Percentiles rank a stretch among this genome's conserved stretches.
phyloP scores from a whole-genome alignment of 202 grass and related monocot genomes.

The Schoenoplectus tabernaemontani region DNA sequence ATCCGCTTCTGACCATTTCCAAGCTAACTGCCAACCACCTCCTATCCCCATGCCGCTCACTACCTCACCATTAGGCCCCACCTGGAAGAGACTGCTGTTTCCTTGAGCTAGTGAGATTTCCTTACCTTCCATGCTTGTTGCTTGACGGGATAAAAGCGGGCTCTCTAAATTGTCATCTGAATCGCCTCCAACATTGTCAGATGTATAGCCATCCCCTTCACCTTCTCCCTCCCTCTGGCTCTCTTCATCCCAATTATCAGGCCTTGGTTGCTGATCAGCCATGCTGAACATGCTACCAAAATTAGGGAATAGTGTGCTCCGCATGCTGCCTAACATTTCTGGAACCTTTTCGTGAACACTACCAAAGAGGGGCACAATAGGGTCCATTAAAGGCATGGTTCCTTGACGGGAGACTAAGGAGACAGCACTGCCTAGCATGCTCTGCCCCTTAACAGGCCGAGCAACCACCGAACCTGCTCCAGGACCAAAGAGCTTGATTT shows the following conservation, averaged over 20 bases:
- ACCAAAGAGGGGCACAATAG: constrained; percentile 75
- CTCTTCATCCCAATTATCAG: constrained; percentile 67
- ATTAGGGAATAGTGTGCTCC: constrained; percentile 86
- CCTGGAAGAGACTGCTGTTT: constrained; percentile 45
- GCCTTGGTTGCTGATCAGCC: constrained; percentile 55
- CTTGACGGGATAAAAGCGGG: constrained; percentile 79
- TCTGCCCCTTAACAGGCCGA: constrained; percentile 57
- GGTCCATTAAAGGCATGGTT: constrained; percentile 69
- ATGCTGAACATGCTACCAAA: constrained; percentile 94
- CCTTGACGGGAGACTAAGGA: constrained; percentile 54
- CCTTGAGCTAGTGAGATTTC: constrained; percentile 62
- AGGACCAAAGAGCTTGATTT: constrained; percentile 68
- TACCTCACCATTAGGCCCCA: constrained; percentile 47
- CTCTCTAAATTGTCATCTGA: constrained; percentile 73
- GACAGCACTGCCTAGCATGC: constrained; percentile 60
- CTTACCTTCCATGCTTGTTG: constrained; percentile 71
- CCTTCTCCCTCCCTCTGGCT: constrained; percentile 49
- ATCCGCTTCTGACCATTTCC: constrained; percentile 36
- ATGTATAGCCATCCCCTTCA: constrained; percentile 41
- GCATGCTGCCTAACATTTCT: constrained; percentile 77
- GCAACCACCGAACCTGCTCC: constrained; percentile 80
- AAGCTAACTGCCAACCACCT: constrained; percentile 62
- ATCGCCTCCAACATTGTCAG: constrained; percentile 55
- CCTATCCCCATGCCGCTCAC: constrained; percentile 79
- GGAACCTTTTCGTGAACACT: constrained; percentile 83